phyloP scores from a whole-genome alignment of 768 basidiomycete genomes.

The Boletus huronensis region DNA sequence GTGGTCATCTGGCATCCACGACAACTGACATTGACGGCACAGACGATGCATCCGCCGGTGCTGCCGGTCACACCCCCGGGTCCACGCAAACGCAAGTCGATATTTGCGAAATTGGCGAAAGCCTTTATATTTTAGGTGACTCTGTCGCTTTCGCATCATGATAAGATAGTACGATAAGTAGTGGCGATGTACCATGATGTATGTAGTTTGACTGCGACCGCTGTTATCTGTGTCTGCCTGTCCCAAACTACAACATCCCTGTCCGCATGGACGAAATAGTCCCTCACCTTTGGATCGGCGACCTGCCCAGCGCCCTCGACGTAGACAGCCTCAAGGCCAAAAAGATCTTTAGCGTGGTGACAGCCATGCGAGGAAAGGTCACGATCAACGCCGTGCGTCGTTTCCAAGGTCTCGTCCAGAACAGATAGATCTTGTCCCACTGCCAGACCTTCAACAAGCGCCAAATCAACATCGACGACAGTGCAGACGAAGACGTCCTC shows the following conservation, averaged over 20 bases:
- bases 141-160: too few relatives aligned
- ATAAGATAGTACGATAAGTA: too few relatives aligned
- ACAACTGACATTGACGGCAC: not conserved
- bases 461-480: conserved; percentile 78
- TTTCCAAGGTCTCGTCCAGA: not conserved
- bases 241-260: not conserved
- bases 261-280: conserved; percentile 71
- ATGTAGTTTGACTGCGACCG: conserved; percentile 5
- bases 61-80: not conserved
- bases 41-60: conserved; percentile 3
- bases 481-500: conserved; percentile 72
- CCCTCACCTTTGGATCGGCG: conserved; percentile 81
- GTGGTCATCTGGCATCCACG: not conserved
- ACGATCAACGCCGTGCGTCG: conserved; percentile 58
- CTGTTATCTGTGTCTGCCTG: not conserved
- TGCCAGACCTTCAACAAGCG: conserved; percentile 72
- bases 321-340: conserved; percentile 56
- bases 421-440: not conserved
- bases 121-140: not conserved
- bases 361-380: conserved; percentile 67
- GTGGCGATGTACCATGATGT: too few relatives aligned
- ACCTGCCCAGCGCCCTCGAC: conserved; percentile 68
- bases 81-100: conserved; percentile 11
- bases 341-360: conserved; percentile 73
- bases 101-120: conserved; percentile 12